Evolutionary conservation across 2,329 filamentous ascomycete genomes (phyloP).

Genomic region (Salinomyces thailandicus): DNA sequence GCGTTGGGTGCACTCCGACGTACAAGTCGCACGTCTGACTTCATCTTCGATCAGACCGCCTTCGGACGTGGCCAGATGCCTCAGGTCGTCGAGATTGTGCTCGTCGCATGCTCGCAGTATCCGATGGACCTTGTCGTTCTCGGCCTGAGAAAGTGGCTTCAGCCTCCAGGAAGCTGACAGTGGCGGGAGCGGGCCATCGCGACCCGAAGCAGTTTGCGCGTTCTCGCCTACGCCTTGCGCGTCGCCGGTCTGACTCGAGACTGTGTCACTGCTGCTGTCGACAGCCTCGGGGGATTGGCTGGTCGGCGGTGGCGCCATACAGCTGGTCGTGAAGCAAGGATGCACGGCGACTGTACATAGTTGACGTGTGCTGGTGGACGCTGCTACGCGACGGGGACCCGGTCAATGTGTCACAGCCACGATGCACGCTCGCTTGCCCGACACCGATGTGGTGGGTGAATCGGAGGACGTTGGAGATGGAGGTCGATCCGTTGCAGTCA

Average conservation of each 20-base stretch:
- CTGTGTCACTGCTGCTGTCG: conserved; percentile 1
- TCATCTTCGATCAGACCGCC: conserved; percentile 39
- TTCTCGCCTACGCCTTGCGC: no score
- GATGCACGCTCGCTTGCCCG: no score
- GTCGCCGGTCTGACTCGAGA: no score
- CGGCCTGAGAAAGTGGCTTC: conserved; percentile 11
- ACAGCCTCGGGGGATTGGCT: conserved; percentile 2
- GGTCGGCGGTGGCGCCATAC: background rate
- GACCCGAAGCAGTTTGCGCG: no score
- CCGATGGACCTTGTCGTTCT: conserved; percentile 19
- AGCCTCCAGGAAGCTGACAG: conserved; percentile 14
- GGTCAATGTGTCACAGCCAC: no score
- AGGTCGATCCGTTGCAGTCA: no score
- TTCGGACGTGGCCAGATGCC: conserved; percentile 32
- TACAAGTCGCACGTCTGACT: conserved; percentile 67
- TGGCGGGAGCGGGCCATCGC: conserved; percentile 9
- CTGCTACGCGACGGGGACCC: no score
- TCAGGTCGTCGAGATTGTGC: conserved; percentile 30
- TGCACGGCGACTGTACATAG: no score
- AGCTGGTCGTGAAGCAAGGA: no score
- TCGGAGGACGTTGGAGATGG: no score
- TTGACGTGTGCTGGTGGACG: no score
- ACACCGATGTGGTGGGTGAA: no score
- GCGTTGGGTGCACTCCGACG: conserved; percentile 25
- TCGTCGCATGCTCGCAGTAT: conserved; percentile 35